Conservation (phyloP, 2,329 filamentous ascomycete genomes). For the Ophiocordyceps unilateralis region DNA sequence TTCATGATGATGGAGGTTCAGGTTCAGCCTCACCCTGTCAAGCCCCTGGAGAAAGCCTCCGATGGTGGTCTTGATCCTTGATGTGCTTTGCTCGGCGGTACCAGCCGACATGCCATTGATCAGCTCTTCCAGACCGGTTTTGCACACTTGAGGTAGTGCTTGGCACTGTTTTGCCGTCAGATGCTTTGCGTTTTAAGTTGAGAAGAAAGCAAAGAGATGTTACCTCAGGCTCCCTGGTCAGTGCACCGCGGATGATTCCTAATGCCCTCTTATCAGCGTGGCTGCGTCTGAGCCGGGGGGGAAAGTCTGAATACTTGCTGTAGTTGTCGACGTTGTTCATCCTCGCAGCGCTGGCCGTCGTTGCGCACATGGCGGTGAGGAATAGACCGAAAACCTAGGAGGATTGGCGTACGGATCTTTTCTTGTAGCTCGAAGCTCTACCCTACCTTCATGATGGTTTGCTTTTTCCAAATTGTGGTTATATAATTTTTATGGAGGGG, state of each 20-base stretch:
- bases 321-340: background rate
- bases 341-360: background rate
- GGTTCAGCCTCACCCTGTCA: background rate
- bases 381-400: background rate
- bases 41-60: background rate
- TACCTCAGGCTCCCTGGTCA: background rate
- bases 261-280: background rate
- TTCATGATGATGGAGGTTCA: too few species aligned
- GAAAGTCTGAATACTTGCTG: background rate
- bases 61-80: background rate
- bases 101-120: background rate
- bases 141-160: background rate
- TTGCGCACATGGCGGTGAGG: background rate
- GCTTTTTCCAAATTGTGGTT: background rate
- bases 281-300: background rate
- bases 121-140: background rate
- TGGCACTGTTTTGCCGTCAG: background rate
- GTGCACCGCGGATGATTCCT: background rate
- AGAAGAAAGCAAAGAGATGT: background rate
- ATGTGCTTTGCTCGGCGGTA: background rate
- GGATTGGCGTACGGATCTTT: background rate
- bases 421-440: background rate
- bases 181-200: too few species aligned
- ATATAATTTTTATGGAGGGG: too few species aligned
- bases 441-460: background rate